These are phyloP conservation scores for Adansonia gregorii DNA, from an alignment of 441 rosid species.

Conservation along the genomic window DNA sequence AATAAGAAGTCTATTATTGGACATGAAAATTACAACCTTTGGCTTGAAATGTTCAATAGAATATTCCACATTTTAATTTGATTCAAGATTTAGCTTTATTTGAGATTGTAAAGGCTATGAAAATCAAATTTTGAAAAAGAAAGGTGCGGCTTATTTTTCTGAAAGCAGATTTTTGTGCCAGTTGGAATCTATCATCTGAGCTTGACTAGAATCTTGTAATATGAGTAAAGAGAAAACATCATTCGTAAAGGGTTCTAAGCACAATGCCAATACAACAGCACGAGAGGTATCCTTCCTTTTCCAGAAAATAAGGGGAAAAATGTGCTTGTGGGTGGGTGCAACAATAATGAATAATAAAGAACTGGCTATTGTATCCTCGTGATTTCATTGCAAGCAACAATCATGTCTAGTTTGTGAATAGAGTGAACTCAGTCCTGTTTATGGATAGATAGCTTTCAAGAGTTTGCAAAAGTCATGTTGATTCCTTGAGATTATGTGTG, in stretches of 20 bases:
- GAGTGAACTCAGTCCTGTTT: background rate
- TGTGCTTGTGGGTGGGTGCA: background rate
- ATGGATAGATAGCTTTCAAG: conserved; percentile 9
- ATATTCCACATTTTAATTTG: conserved; percentile 19
- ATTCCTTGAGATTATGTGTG: background rate
- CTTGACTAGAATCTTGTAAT: conserved; percentile 2
- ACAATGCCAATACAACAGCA: conserved; percentile 11
- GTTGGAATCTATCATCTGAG: background rate
- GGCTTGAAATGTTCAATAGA: background rate
- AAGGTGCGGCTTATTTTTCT: background rate
- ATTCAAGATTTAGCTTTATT: background rate
- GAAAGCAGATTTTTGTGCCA: conserved; percentile 6
- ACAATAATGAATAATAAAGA: background rate
- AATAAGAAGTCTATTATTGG: background rate
- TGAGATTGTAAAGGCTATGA: background rate
- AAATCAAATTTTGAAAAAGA: conserved; percentile 12
- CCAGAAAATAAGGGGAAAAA: background rate
- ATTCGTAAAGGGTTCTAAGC: conserved; percentile 1
- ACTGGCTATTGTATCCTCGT: background rate
- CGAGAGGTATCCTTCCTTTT: background rate
- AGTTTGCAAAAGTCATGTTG: conserved; percentile 1
- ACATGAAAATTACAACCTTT: background rate
- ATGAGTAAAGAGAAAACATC: conserved; percentile 12
- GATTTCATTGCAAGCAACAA: background rate
- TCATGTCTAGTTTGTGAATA: background rate